phyloP scores from a whole-genome alignment of 805 yeast species.

The Saccharomycopsis sp. region DNA sequence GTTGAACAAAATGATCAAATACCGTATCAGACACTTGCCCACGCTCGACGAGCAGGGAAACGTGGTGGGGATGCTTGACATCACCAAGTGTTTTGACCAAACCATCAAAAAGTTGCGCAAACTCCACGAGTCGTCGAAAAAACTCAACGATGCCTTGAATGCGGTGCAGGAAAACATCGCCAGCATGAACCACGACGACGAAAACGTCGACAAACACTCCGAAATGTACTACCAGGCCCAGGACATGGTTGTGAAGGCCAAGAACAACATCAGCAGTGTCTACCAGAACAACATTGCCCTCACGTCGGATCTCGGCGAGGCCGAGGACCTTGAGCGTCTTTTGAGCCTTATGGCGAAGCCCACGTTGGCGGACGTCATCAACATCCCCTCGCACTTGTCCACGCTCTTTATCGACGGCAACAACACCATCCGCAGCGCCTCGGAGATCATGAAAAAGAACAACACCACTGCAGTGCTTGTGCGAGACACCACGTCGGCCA shows the following conservation, averaged over 20 bases:
- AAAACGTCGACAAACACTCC: conserved; percentile 17
- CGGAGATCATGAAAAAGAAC: conserved; percentile 33
- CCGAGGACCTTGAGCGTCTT: conserved; percentile 32
- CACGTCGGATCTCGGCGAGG: conserved; percentile 7
- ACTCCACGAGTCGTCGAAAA: conserved; percentile 33
- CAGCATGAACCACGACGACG: conserved; percentile 19
- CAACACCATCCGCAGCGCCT: conserved; percentile 33
- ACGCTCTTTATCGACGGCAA: conserved; percentile 34
- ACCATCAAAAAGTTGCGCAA: conserved; percentile 39
- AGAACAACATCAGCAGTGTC: conserved; percentile 14
- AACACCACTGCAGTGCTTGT: conserved; percentile 37
- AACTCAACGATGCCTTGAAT: conserved; percentile 26
- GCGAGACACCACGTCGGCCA: conserved; percentile 28
- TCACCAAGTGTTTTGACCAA: conserved; percentile 41
- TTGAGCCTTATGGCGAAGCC: conserved; percentile 39
- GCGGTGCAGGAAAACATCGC: conserved; percentile 29
- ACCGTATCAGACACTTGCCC: conserved; percentile 39
- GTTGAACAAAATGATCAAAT: conserved; percentile 35
- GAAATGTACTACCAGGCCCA: conserved; percentile 22
- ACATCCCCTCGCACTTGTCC: conserved; percentile 25
- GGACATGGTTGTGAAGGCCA: conserved; percentile 20
- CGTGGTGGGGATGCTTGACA: conserved; percentile 39
- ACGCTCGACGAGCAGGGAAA: conserved; percentile 29
- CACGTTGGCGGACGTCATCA: conserved; percentile 28
- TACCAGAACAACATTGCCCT: conserved; percentile 19